These are phyloP conservation scores for Blastobotrys attinorum DNA, from an alignment of 805 yeast species.

Conservation along the genomic window DNA sequence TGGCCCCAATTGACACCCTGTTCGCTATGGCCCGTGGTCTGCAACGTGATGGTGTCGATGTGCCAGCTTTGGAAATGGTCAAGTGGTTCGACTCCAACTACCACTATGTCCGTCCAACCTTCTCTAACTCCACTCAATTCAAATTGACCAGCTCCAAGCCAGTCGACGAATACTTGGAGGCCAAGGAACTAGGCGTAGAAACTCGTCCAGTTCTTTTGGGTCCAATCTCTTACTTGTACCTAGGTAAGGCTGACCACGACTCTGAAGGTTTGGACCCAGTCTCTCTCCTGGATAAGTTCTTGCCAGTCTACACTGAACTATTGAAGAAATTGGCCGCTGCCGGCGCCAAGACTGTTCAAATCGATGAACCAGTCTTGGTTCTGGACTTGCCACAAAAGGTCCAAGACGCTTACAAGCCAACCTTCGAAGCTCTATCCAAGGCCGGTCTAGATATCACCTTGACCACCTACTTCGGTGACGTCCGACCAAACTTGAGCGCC, in stretches of 20 bases:
- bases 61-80: conserved; percentile 97
- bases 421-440: conserved; percentile 69
- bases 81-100: conserved; percentile 99
- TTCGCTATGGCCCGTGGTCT: conserved; percentile 99
- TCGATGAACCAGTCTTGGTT: conserved; percentile 96
- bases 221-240: conserved; percentile 88
- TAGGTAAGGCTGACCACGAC: conserved; percentile 99
- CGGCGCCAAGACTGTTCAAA: conserved; percentile 92
- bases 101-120: conserved; percentile 99
- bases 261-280: conserved; percentile 92
- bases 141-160: conserved; percentile 92
- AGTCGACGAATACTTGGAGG: conserved; percentile 95
- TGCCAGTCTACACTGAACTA: conserved; percentile 90
- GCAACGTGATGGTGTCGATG: conserved; percentile 97
- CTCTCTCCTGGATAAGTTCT: conserved; percentile 74
- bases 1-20: conserved; percentile 82
- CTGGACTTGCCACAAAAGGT: conserved; percentile 82
- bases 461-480: conserved; percentile 97
- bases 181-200: conserved; percentile 90
- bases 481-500: conserved; percentile 89
- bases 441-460: conserved; percentile 72
- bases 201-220: conserved; percentile 97
- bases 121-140: conserved; percentile 90
- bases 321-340: conserved; percentile 82
- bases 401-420: conserved; percentile 80